Conservation (phyloP, 768 basidiomycete genomes). For the Trichaptum fuscoviolaceum region DNA sequence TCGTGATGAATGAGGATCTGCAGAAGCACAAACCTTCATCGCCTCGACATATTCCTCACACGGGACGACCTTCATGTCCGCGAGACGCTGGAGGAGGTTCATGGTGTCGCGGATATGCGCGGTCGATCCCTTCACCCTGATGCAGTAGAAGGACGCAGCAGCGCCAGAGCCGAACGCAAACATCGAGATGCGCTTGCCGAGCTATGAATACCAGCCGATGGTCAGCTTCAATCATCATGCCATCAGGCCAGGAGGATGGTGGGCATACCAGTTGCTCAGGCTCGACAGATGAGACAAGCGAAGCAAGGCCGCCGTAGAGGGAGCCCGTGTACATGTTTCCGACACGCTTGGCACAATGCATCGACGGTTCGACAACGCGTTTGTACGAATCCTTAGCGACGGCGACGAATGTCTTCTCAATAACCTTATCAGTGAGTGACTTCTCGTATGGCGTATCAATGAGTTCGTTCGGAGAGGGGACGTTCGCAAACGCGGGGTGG, state of each 20-base stretch:
- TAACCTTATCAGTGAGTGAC: slow-evolving; percentile 84
- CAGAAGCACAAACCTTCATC: slow-evolving; percentile 50
- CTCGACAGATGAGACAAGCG: slow-evolving; percentile 69
- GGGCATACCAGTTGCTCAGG: slow-evolving; percentile 45
- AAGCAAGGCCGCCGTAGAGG: slow-evolving; percentile 90
- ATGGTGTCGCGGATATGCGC: slow-evolving; percentile 75
- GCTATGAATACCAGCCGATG: slow-evolving; percentile 8
- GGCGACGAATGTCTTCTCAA: slow-evolving; percentile 90
- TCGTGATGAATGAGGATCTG: slow-evolving; percentile 8
- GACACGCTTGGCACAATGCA: slow-evolving; percentile 83
- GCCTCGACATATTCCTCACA: slow-evolving; percentile 91
- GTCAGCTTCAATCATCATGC: not conserved
- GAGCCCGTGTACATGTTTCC: slow-evolving; percentile 99
- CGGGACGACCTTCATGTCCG: slow-evolving; percentile 83
- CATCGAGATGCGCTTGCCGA: slow-evolving; percentile 83
- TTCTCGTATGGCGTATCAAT: slow-evolving; percentile 61
- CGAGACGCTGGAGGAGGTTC: slow-evolving; percentile 72
- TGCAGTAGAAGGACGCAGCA: slow-evolving; percentile 90
- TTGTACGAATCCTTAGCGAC: slow-evolving; percentile 73
- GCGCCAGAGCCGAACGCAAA: slow-evolving; percentile 97
- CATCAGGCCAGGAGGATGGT: not conserved
- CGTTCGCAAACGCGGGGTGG: slow-evolving; percentile 59
- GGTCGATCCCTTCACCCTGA: slow-evolving; percentile 85
- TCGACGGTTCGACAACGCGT: slow-evolving; percentile 70
- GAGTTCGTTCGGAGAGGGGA: slow-evolving; percentile 69